Conservation (phyloP, 805 yeast genomes). For the Ogataea siamensis region DNA sequence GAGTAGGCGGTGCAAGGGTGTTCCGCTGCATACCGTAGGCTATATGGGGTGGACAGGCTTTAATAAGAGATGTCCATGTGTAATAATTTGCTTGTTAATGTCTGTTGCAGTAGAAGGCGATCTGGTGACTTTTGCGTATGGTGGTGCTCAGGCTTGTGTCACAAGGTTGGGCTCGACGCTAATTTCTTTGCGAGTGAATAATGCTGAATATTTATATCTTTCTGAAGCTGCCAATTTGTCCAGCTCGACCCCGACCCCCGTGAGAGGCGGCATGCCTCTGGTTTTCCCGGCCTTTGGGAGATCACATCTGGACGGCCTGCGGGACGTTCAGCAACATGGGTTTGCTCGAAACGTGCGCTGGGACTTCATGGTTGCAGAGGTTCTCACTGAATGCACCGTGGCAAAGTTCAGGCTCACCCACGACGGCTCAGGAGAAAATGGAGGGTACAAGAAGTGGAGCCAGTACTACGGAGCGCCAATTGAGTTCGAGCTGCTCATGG, state of each 20-base stretch:
- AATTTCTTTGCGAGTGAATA: constrained; percentile 15
- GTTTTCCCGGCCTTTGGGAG: constrained; percentile 25
- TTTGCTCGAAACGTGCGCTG: constrained; percentile 23
- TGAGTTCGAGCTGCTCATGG: constrained; percentile 15
- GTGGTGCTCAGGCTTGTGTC: constrained; percentile 15
- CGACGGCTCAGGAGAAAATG: constrained; percentile 1
- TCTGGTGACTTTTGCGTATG: constrained; percentile 13
- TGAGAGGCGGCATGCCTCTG: constrained; percentile 24
- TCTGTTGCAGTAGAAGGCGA: constrained; percentile 18
- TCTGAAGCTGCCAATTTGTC: constrained; percentile 19
- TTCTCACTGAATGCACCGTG: constrained; percentile 14
- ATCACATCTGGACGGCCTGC: constrained; percentile 20
- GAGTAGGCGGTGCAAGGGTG: constrained; percentile 2
- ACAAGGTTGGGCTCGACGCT: constrained; percentile 21
- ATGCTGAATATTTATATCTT: constrained; percentile 17
- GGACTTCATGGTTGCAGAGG: constrained; percentile 22
- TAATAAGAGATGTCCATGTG: too few species aligned
- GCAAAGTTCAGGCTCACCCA: constrained; percentile 17
- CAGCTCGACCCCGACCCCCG: constrained; percentile 11
- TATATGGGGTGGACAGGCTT: too few species aligned
- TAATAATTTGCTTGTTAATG: constrained; percentile 7
- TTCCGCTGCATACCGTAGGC: too few species aligned
- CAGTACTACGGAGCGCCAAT: constrained; percentile 12
- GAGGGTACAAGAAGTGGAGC: constrained; percentile 19
- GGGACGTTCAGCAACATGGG: constrained; percentile 22